Base-by-base conservation (phyloP, 805 yeast genomes). In the Cyberlindnera meyerae region DNA sequence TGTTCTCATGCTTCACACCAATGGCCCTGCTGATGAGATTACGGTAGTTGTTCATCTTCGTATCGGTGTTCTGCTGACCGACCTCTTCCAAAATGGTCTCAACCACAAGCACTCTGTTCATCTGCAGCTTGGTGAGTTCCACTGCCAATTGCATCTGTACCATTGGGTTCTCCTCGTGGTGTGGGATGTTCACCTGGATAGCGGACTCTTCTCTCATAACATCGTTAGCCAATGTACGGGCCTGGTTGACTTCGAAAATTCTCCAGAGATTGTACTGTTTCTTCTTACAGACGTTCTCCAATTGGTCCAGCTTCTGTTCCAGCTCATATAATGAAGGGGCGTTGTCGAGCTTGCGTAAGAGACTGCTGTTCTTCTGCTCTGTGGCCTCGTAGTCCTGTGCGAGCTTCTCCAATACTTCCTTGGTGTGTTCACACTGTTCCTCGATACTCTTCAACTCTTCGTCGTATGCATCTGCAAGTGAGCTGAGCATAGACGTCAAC, bases 31-130 rank as follows among this genome's bases (percentile, higher is more conserved):
- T 75, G 29, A 93, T 79, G 43, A 90, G 67, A 51, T 78, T 77
- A 45, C 95, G 71, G 64, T 90, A 82, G 55, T 86, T 87, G 51
- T 77, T 73, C 75, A 85, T 80, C 57, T 79, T 82, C 21, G 64
- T 33, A 57, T 68, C 73, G 27, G 71, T 58, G 24, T 65, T 70
- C 15, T 61, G 57, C 12, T 67, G 67, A 0, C 71, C 64, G 27
- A 70, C 58, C 18, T 73, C 70, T 49, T 70, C 66, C 8, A 79
- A 71, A 12, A 85, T 71, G 34, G 69, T 66, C 36, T 68, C 64
- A 13, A 75, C 61, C 31, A 65, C 52, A 22, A 56, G 48, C 14
- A 61, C 57, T 45, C 88, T 63, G 29, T 68, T 60, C 13, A 74
- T 48, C 55, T 82, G 90, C 24, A 77, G 55, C 31, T 65, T 56